Evolutionary conservation across 192 early-diverging fungal genomes (phyloP), one percentile per base, ranked within the genome.

Genomic region (Dispira parvispora): DNA sequence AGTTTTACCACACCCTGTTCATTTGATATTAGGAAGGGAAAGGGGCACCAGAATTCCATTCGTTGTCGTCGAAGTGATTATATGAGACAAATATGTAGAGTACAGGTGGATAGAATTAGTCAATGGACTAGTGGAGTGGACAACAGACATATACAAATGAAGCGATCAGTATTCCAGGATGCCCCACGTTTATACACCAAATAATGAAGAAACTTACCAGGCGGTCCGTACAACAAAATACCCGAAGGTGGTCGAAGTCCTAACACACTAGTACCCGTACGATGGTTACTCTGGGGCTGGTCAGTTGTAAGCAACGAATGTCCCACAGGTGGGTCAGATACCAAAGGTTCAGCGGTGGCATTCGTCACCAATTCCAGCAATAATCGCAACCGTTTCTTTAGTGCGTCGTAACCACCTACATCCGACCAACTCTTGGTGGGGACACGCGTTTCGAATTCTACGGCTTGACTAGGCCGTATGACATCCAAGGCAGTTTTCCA

Each of bases 1-100:
- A 0, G 93, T 91, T 65, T 98, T 98, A 45, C 95, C 95, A 64
- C 93, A 96, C 18, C 92, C 85, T 88, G 68, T 13, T 61, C 32
- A 45, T 49, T 3, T 14, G 10, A 43, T 0, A 45, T 11, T 23
- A 45, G 60, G 9, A 62, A 76, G 18, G n/a, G n/a, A n/a, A 10
- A 5, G 26, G 18, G 16, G 18, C 26, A 5, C 9, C 27, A 58
- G 57, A 9, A 25, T n/a, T 58, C 9, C 43, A 0, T 3, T 20
- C 26, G 11, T 8, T 23, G 38, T 1, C 42, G 16, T 44, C 45
- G n/a, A 54, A 26, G 5, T 43, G 21, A 16, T 20, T 43, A 42
- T 46, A 43, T 43, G 10, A 10, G 20, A 49, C 43, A 23, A 26
- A 45, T 46, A n/a, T 47, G 16, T 21, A 26, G 42, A 14, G 11